phyloP scores from a whole-genome alignment of 306 rosid genomes.

The Pyrus communis region DNA sequence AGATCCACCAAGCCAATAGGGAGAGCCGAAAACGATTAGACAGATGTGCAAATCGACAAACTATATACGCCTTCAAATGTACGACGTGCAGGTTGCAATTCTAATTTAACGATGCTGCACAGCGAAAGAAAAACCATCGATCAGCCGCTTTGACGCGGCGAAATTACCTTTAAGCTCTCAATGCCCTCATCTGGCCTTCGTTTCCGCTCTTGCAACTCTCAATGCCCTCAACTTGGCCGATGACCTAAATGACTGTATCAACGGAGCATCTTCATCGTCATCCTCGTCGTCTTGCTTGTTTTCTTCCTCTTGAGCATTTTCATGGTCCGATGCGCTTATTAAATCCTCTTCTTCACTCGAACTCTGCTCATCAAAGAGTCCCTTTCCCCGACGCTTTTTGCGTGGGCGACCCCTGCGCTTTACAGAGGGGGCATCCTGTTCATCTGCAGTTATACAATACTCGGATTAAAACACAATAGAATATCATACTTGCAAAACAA shows the following conservation, averaged over 20 bases:
- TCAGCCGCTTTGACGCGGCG: slow-evolving; percentile 32
- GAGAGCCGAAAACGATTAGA: not conserved
- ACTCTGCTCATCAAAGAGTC: slow-evolving; percentile 79
- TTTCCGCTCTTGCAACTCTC: slow-evolving; percentile 59
- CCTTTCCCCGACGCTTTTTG: slow-evolving; percentile 62
- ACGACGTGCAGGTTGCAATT: slow-evolving; percentile 1
- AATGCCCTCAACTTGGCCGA: slow-evolving; percentile 70
- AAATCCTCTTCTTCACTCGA: slow-evolving; percentile 90
- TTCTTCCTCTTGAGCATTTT: slow-evolving; percentile 53
- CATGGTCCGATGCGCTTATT: slow-evolving; percentile 75
- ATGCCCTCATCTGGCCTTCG: slow-evolving; percentile 33
- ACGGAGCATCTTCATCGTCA: slow-evolving; percentile 67
- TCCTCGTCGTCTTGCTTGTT: slow-evolving; percentile 55
- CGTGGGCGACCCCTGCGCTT: slow-evolving; percentile 94
- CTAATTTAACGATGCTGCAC: slow-evolving; percentile 53
- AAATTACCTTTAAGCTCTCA: slow-evolving; percentile 40
- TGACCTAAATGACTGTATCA: slow-evolving; percentile 66
- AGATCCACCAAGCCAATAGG: not conserved
- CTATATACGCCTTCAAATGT: not conserved
- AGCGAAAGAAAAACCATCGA: not conserved
- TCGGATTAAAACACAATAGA: not conserved
- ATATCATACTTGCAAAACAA: not conserved
- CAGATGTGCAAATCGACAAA: not conserved
- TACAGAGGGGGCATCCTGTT: slow-evolving; percentile 56
- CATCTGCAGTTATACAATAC: slow-evolving; percentile 50